A percentile compares a stretch with the other conserved stretches of the same genome.
Conservation (phyloP, 2,329 filamentous ascomycete genomes). For the Iodosphaeria phyllophila region DNA sequence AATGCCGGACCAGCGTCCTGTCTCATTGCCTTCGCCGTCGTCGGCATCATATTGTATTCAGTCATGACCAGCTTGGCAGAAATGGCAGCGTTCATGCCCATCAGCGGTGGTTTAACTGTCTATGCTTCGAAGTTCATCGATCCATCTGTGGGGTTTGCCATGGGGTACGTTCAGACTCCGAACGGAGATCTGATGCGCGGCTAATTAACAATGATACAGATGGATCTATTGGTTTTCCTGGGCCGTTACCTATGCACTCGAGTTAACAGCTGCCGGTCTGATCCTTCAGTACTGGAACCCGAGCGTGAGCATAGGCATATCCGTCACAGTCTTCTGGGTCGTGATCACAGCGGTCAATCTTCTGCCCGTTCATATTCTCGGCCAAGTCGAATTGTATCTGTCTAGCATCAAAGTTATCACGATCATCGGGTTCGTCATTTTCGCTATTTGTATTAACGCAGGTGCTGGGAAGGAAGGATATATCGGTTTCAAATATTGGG, state of each 20-base stretch:
- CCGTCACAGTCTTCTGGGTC: constrained; percentile 56
- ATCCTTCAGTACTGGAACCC: constrained; percentile 61
- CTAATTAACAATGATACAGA: too few species aligned
- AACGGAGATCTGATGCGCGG: too few species aligned
- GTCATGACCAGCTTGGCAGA: constrained; percentile 56
- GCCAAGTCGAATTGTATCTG: constrained; percentile 65
- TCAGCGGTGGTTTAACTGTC: constrained; percentile 57
- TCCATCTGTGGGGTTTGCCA: constrained; percentile 53
- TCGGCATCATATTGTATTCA: constrained; percentile 43
- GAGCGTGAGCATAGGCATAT: constrained; percentile 46
- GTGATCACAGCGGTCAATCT: constrained; percentile 52
- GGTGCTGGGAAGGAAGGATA: constrained; percentile 52
- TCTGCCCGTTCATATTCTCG: constrained; percentile 53
- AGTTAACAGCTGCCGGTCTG: constrained; percentile 52
- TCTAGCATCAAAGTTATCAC: constrained; percentile 61
- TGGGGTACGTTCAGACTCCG: too few species aligned
- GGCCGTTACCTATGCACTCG: constrained; percentile 54
- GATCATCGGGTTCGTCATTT: constrained; percentile 58
- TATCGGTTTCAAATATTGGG: constrained; percentile 58
- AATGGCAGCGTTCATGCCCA: constrained; percentile 62
- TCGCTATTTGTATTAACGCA: constrained; percentile 56
- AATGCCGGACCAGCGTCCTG: constrained; percentile 46
- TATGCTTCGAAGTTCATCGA: constrained; percentile 57
- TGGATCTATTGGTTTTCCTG: constrained; percentile 73
- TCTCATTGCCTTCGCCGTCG: constrained; percentile 34